Evolutionary conservation across 495 filamentous ascomycete genomes (phyloP).

Genomic region (Haplographium delicatum): DNA sequence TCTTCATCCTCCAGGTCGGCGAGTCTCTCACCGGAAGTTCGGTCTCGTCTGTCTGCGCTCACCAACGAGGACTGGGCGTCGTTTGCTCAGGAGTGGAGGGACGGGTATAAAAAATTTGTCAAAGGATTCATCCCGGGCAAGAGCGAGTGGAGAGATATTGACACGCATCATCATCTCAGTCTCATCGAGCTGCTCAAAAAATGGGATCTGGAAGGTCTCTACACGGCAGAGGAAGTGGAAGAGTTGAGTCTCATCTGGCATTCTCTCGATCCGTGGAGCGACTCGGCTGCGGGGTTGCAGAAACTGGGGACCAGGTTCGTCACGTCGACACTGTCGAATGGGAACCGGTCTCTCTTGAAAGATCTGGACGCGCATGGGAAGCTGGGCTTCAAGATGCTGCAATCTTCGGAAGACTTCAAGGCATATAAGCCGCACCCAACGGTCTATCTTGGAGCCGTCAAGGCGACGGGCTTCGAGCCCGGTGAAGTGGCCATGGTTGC

Average conservation of each 20-base stretch:
- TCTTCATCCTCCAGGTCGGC: constrained; percentile 25
- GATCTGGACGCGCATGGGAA: constrained; percentile 53
- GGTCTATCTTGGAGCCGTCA: constrained; percentile 63
- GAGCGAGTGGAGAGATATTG: constrained; percentile 47
- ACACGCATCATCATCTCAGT: constrained; percentile 62
- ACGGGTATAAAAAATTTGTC: constrained; percentile 57
- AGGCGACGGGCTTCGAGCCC: constrained; percentile 49
- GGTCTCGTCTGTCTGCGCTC: constrained; percentile 43
- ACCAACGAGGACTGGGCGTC: constrained; percentile 50
- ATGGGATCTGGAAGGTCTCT: constrained; percentile 52
- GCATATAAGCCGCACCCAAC: constrained; percentile 70
- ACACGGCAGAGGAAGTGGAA: constrained; percentile 50
- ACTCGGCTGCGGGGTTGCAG: constrained; percentile 51
- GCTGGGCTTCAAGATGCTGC: constrained; percentile 56
- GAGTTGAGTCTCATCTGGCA: constrained; percentile 64
- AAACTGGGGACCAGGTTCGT: constrained; percentile 48
- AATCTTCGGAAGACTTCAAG: constrained; percentile 64
- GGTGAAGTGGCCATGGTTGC: constrained; percentile 72
- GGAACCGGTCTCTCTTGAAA: constrained; percentile 59
- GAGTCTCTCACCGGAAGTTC: constrained; percentile 41
- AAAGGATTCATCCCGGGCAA: constrained; percentile 42
- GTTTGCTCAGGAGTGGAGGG: constrained; percentile 65
- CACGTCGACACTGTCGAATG: constrained; percentile 68
- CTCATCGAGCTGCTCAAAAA: constrained; percentile 51
- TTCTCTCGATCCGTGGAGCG: constrained; percentile 61